Evolutionary conservation across 2,329 filamentous ascomycete species (phyloP).

Genomic region (Seiridium unicorne): DNA sequence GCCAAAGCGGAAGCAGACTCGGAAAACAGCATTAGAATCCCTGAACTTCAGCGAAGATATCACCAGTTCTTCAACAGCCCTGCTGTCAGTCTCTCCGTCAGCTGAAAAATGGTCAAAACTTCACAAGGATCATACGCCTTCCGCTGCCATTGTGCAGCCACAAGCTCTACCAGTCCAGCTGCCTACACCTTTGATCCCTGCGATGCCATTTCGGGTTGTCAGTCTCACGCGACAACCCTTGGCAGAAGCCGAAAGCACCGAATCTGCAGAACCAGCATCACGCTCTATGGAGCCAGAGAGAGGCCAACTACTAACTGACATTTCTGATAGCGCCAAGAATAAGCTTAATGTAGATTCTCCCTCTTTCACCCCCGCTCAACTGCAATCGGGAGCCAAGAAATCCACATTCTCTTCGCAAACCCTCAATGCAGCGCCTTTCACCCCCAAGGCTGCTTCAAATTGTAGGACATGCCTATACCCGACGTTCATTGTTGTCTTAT

Average conservation of each 20-base stretch:
- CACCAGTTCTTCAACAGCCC: too few species aligned
- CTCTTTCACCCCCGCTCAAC: conserved; percentile 76
- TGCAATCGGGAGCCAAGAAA: conserved; percentile 56
- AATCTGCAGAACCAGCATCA: neutral
- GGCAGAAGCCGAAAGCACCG: too few species aligned
- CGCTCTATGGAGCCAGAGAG: neutral
- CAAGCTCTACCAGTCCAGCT: too few species aligned
- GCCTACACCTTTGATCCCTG: too few species aligned
- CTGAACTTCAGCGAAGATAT: neutral
- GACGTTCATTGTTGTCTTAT: neutral
- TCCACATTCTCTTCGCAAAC: conserved; percentile 84
- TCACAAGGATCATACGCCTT: too few species aligned
- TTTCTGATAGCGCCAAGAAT: conserved; percentile 58
- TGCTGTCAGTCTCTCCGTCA: too few species aligned
- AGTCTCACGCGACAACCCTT: too few species aligned
- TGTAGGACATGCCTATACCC: neutral
- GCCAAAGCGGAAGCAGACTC: neutral
- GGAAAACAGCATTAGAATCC: neutral
- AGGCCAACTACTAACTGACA: conserved; percentile 20
- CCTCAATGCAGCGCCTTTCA: conserved; percentile 85
- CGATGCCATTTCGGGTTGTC: too few species aligned
- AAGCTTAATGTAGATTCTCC: conserved; percentile 93
- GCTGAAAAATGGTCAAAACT: too few species aligned
- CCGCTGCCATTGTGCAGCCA: too few species aligned
- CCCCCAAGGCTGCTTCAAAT: conserved; percentile 57